Evolutionary conservation across 202 grass and related monocot genomes (phyloP).

Genomic region (Saccharum hybrid): DNA sequence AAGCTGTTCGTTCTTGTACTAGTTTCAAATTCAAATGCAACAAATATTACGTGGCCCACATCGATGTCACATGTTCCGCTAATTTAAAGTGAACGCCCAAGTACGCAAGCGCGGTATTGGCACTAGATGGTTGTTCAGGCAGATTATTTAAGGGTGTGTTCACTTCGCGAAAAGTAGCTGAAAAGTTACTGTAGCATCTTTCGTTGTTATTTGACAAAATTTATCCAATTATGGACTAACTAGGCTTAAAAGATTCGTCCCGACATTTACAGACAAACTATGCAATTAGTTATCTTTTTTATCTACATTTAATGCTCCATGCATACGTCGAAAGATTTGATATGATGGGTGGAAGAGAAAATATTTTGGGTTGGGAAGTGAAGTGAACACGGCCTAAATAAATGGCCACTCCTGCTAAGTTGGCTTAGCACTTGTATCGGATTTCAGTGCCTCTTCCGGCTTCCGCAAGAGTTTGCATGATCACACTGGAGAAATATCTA

Average conservation of each 20-base stretch:
- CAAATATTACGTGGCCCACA: neutral
- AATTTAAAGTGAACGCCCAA: neutral
- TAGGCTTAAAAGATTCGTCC: no score
- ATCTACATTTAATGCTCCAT: no score
- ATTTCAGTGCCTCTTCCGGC: neutral
- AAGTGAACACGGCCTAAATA: no score
- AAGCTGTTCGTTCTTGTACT: neutral
- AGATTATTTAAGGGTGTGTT: neutral
- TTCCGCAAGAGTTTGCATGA: neutral
- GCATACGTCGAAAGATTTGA: no score
- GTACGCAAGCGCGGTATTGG: neutral
- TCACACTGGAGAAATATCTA: neutral
- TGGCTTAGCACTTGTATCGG: neutral
- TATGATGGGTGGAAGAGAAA: no score
- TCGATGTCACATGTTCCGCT: neutral
- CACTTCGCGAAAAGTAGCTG: no score
- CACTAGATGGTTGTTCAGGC: neutral
- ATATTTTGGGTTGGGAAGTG: no score
- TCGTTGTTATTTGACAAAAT: no score
- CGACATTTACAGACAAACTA: no score
- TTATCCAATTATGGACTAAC: no score
- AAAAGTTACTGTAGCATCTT: no score
- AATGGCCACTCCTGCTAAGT: neutral
- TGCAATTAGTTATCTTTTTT: no score
- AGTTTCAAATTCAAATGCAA: neutral